Conservation (phyloP, 371 early-diverging fungal species). For the Funneliformis caledonium region DNA sequence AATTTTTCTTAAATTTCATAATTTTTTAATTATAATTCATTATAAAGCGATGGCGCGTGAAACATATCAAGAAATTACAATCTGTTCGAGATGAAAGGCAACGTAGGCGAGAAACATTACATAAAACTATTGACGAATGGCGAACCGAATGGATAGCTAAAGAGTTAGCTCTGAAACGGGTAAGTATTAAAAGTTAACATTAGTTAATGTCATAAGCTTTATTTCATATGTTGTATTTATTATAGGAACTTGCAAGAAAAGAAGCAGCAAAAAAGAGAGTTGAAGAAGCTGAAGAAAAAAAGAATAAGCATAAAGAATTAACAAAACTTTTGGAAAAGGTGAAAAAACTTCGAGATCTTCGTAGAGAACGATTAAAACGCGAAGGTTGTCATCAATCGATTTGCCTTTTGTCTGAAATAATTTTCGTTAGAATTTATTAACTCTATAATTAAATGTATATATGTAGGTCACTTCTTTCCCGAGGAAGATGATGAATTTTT, state of each 20-base stretch:
- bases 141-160: conserved; percentile 43
- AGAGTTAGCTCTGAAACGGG: conserved; percentile 41
- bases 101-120: conserved; percentile 41
- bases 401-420: not conserved
- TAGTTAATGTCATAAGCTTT: not conserved
- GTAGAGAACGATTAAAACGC: conserved; percentile 46
- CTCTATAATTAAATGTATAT: conserved; percentile 2
- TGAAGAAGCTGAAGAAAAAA: conserved; percentile 27
- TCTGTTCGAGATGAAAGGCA: conserved; percentile 40
- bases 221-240: not conserved
- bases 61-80: conserved; percentile 43
- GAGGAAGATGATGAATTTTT: conserved; percentile 56
- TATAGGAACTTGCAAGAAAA: conserved; percentile 40
- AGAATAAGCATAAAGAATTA: conserved; percentile 41
- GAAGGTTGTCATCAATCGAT: conserved; percentile 41
- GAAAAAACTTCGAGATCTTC: conserved; percentile 44
- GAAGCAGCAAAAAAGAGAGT: conserved; percentile 41
- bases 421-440: not conserved
- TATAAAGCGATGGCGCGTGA: conserved; percentile 43
- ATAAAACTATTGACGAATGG: conserved; percentile 44
- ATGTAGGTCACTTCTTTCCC: conserved; percentile 55
- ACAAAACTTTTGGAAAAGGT: conserved; percentile 42
- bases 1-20: not conserved
- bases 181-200: not conserved
- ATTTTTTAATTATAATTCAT: not conserved